phyloP scores from a whole-genome alignment of 2,329 filamentous ascomycete species.

The Neurospora sp. region DNA sequence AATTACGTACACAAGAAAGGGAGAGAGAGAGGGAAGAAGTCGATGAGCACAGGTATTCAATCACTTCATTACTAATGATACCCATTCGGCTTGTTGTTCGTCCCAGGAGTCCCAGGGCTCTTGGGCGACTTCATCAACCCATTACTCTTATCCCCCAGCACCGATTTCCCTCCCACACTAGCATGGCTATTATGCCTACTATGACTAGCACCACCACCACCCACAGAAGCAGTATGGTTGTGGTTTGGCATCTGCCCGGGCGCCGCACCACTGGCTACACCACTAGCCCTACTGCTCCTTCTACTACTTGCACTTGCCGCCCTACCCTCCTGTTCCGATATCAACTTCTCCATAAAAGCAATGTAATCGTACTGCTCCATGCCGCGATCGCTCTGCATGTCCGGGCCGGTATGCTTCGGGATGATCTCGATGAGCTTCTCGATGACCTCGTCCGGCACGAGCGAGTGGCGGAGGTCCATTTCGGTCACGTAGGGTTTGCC shows the following conservation, averaged over 20 bases:
- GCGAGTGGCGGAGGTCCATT: slow-evolving; percentile 86
- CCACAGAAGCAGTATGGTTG: neutral
- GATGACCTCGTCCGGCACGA: slow-evolving; percentile 95
- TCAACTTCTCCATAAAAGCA: slow-evolving; percentile 87
- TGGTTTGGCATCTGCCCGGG: neutral
- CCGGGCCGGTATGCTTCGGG: slow-evolving; percentile 73
- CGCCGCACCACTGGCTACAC: neutral
- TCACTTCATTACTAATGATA: neutral
- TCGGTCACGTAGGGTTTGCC: slow-evolving; percentile 98
- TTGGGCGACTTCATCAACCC: slow-evolving; percentile 25
- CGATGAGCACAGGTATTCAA: neutral
- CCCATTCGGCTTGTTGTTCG: neutral
- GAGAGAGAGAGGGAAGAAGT: neutral
- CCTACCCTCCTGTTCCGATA: slow-evolving; percentile 30
- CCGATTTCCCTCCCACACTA: slow-evolving; percentile 12
- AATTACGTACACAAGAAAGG: neutral
- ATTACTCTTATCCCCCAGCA: slow-evolving; percentile 21
- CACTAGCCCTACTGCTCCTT: slow-evolving; percentile 8
- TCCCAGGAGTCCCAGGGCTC: neutral
- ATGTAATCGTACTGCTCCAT: slow-evolving; percentile 92
- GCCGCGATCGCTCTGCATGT: slow-evolving; percentile 75
- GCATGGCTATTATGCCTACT: slow-evolving; percentile 6
- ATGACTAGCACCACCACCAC: neutral
- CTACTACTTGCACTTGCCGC: neutral
- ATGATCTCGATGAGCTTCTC: slow-evolving; percentile 84